Conservation (phyloP, 1,284 basidiomycete species). For the Ustilago xerochloae region DNA sequence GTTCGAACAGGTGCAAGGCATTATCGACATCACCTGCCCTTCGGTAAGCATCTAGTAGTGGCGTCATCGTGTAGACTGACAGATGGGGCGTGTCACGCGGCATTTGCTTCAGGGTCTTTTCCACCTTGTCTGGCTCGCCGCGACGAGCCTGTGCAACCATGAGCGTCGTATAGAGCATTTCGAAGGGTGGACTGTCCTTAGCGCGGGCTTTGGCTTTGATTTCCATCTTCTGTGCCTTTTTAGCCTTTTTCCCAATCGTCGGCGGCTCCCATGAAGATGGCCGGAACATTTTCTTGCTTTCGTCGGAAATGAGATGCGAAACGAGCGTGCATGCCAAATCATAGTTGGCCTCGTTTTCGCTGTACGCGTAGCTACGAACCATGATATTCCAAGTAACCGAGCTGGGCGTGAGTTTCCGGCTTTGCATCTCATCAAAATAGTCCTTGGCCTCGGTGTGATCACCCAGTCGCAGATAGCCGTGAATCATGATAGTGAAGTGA, state of each 20-base stretch:
- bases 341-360: conserved; percentile 50
- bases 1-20: conserved; percentile 78
- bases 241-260: too few species aligned
- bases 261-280: conserved; percentile 19
- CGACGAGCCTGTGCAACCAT: conserved; percentile 74
- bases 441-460: conserved; percentile 75
- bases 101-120: conserved; percentile 75
- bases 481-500: conserved; percentile 85
- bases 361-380: conserved; percentile 53
- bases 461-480: conserved; percentile 77
- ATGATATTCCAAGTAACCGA: conserved; percentile 80
- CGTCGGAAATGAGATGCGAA: conserved; percentile 35
- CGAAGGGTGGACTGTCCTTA: conserved; percentile 37
- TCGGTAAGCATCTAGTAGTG: conserved; percentile 82
- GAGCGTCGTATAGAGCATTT: conserved; percentile 75
- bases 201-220: too few species aligned
- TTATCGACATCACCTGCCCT: conserved; percentile 74
- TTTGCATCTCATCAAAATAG: conserved; percentile 80
- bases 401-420: conserved; percentile 77
- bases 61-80: conserved; percentile 75
- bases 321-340: conserved; percentile 52
- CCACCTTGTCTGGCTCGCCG: conserved; percentile 73
- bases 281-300: conserved; percentile 20
- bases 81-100: conserved; percentile 72
- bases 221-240: too few species aligned